Evolutionary conservation across 2,329 filamentous ascomycete genomes (phyloP), one percentile per base, ranked within the genome.

Genomic region (Clonostachys rosea): DNA sequence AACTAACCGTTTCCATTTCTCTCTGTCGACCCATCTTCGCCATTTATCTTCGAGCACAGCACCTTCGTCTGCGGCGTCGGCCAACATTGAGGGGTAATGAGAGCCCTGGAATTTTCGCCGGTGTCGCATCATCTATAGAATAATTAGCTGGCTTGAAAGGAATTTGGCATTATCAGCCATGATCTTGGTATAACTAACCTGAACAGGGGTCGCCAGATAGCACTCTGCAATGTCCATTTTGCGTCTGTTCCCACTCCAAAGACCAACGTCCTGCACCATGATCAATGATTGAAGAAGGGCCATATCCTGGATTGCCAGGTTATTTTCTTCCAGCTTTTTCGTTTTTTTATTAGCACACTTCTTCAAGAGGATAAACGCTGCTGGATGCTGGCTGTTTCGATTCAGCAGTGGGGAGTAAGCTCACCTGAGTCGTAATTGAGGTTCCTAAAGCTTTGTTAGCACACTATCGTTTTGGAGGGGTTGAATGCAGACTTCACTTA

Each of bases 21-120:
- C 85, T 49, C 78, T 69, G 42, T 79, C 71, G 13, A 79, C 73
- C 85, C 85, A 89, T 20, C 65, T 63, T 47, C 66, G 71, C 86
- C 86, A 89, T 55, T 87, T 88, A 5, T 70, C 65, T 48, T 86
- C 75, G 1, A 90, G 64, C 3, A 65, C 65, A 16, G 78, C 61
- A 2, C 78, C 80, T 18, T 78, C 68, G 47, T 87, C 84, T 2
- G 75, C 71, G 1, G 71, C 57, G n/a, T 65, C 58, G 2, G 81
- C 74, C 0, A 67, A 59, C 13, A 85, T 71, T 3, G 67, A 60
- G 3, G 74, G 70, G 57, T 81, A 84, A 4, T 69, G 69, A 13
- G 74, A 75, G 18, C 75, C 68, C 48, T 80, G 75, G 56, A 86
- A 85, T 45, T 78, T 75, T 17, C 80, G 75, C n/a, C 70, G 67